Evolutionary conservation across 176 grass and related monocot species (phyloP).

Genomic region (Saccharum officinarum): DNA sequence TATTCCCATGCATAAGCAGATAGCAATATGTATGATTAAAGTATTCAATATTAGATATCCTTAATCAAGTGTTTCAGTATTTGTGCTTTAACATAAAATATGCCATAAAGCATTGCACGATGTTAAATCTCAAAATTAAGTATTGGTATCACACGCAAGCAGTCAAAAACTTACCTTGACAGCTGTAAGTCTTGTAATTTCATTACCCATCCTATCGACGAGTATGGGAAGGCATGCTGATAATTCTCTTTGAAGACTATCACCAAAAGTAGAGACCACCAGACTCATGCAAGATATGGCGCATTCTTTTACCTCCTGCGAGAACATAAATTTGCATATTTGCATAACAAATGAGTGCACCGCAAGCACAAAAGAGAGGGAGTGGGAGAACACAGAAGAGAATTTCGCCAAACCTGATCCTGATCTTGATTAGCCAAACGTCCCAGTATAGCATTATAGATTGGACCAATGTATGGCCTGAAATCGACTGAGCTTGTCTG

Average conservation of each 20-base stretch:
- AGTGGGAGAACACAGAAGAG: too few species aligned
- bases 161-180: slow-evolving; percentile 63
- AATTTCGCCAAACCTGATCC: slow-evolving; percentile 76
- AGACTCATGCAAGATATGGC: slow-evolving; percentile 89
- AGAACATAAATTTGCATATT: slow-evolving; percentile 30
- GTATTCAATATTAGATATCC: background rate
- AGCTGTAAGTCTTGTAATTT: slow-evolving; percentile 95
- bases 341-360: background rate
- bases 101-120: background rate
- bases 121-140: background rate
- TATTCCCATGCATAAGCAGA: background rate
- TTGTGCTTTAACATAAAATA: background rate
- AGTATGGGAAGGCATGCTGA: slow-evolving; percentile 94
- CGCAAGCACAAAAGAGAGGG: background rate
- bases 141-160: background rate
- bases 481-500: slow-evolving; percentile 72
- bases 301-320: slow-evolving; percentile 86
- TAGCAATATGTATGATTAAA: background rate
- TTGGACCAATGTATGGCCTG: slow-evolving; percentile 66
- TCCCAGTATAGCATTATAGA: slow-evolving; percentile 90
- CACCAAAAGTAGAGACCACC: slow-evolving; percentile 93
- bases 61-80: background rate
- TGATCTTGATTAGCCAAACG: slow-evolving; percentile 99
- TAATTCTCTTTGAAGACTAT: slow-evolving; percentile 82
- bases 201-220: slow-evolving; percentile 99